Evolutionary conservation across 192 early-diverging fungal genomes (phyloP), one percentile per base, ranked within the genome.

Genomic region (Rhizophagus prolifer): DNA sequence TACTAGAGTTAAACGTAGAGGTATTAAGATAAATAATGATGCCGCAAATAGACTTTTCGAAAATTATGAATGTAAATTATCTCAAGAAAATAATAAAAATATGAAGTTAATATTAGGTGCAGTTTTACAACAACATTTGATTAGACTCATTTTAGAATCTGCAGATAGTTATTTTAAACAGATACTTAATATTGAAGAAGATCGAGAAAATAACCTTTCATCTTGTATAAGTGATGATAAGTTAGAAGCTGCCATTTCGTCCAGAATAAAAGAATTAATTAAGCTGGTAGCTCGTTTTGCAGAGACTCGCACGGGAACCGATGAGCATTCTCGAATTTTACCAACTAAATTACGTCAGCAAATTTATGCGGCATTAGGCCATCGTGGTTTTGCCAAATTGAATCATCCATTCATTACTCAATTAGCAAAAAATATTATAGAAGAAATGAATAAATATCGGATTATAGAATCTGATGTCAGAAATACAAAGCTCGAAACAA

Each of bases 291-390:
- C 8, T 44, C 23, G 38, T 26, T 74, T 74, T 28, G 36, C 19
- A 3, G 16, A 41, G 25, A 38, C 23, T 63, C 21, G 34, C 19
- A 19, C 14, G 1, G 73, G 73, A 25, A 25, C 8, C 9, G 73
- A 74, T 63, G 12, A 26, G 1, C 30, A 58, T 44, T 61, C 73
- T 4, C 21, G 10, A 30, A 13, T 74, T n/a, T 26, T 50, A 5
- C 60, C 73, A 23, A 74, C 46, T n/a, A 74, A 74, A 41, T 38
- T 74, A 62, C 72, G 72, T 19, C 72, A 74, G 26, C 72, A 62
- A 26, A 58, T 74, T 41, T 74, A 74, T 23, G 73, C 73, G 2
- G 60, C 41, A 5, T 50, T 74, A 54, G 59, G 73, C 47, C 21
- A 50, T 16, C 30, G 34, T 3, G n/a, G 21, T 25, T 34, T 58